Percentiles rank a stretch among this genome's conserved stretches.
Evolutionary conservation across 768 basidiomycete species (phyloP).

Genomic region (Rhodotorula kratochvilovae): DNA sequence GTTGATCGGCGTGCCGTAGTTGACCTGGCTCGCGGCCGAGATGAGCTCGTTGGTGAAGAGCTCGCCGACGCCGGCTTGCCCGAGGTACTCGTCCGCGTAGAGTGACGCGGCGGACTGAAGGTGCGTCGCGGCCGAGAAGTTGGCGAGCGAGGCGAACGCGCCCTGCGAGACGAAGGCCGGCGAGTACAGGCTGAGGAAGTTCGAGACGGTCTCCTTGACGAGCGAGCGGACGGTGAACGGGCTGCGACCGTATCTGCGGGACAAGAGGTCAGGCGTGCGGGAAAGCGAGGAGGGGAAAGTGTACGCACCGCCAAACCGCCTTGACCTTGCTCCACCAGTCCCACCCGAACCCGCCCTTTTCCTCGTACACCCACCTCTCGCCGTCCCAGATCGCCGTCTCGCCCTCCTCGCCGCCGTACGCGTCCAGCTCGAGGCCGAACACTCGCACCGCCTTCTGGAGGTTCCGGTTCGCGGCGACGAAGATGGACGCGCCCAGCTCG

Average conservation of each 20-base stretch:
- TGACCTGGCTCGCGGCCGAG: conserved; percentile 61
- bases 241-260: conserved; percentile 23
- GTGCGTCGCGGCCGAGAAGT: conserved; percentile 53
- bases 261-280: background rate
- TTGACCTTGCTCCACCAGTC: conserved; percentile 70
- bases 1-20: conserved; percentile 60
- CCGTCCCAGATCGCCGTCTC: conserved; percentile 79
- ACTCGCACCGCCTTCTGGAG: conserved; percentile 69
- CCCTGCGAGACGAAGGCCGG: conserved; percentile 50
- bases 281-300: background rate
- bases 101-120: conserved; percentile 51
- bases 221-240: conserved; percentile 48
- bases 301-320: conserved; percentile 71
- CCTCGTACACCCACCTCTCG: conserved; percentile 54
- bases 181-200: conserved; percentile 59
- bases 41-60: conserved; percentile 68
- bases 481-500: conserved; percentile 85
- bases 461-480: conserved; percentile 68
- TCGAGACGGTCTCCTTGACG: conserved; percentile 57
- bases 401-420: conserved; percentile 48
- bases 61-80: conserved; percentile 55
- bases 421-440: conserved; percentile 64
- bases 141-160: conserved; percentile 61
- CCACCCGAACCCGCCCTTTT: conserved; percentile 49
- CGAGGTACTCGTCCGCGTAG: conserved; percentile 60